A percentile compares a stretch with the other conserved stretches of the same genome.
Evolutionary conservation across 2,329 filamentous ascomycete genomes (phyloP).

Genomic region (Pestalotiopsis sp.): DNA sequence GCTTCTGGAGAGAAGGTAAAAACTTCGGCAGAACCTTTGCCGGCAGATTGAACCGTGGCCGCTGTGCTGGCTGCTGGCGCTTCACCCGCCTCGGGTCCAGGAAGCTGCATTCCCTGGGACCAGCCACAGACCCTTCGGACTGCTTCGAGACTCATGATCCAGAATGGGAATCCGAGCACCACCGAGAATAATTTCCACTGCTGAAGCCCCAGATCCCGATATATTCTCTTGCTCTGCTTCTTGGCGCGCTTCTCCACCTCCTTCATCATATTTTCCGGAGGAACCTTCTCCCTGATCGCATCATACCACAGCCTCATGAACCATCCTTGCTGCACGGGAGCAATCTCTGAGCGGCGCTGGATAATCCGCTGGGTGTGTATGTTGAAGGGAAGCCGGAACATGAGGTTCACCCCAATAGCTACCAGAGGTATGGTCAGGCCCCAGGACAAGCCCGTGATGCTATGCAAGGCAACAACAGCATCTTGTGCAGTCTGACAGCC

Average conservation of each 20-base stretch:
- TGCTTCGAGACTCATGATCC: slow-evolving; percentile 53
- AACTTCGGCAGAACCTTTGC: not conserved
- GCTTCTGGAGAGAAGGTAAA: slow-evolving; percentile 2
- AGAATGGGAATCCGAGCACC: slow-evolving; percentile 48
- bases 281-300: slow-evolving; percentile 20
- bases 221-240: slow-evolving; percentile 25
- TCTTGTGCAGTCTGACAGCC: slow-evolving; percentile 41
- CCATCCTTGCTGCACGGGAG: slow-evolving; percentile 38
- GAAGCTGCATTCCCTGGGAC: slow-evolving; percentile 35
- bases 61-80: slow-evolving; percentile 11
- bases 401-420: slow-evolving; percentile 47
- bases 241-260: slow-evolving; percentile 33
- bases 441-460: slow-evolving; percentile 51
- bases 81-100: slow-evolving; percentile 15
- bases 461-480: slow-evolving; percentile 47
- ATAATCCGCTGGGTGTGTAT: slow-evolving; percentile 39
- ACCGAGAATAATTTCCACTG: slow-evolving; percentile 47
- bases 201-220: slow-evolving; percentile 43
- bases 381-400: slow-evolving; percentile 50
- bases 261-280: slow-evolving; percentile 11
- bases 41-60: slow-evolving; percentile 3
- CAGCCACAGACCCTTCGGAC: slow-evolving; percentile 51
- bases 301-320: slow-evolving; percentile 27
- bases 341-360: slow-evolving; percentile 31
- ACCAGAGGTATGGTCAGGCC: slow-evolving; percentile 57